Evolutionary conservation across 164 flowering plant species (phyloP).

Genomic region (Akebia trifoliata): DNA sequence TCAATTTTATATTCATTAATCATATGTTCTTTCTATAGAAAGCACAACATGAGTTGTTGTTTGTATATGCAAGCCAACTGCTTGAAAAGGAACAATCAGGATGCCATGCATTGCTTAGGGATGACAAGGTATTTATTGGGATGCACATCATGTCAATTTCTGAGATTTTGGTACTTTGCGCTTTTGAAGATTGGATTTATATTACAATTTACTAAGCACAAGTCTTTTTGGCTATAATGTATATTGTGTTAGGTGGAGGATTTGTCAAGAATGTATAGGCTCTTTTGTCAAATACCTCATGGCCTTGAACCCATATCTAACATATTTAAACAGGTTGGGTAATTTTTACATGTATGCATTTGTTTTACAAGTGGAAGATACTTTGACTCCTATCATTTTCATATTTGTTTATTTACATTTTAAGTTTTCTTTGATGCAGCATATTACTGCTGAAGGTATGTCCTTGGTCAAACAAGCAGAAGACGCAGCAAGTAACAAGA

Average conservation of each 20-base stretch:
- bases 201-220: neutral
- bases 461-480: constrained; percentile 94
- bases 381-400: neutral
- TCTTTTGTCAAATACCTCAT: constrained; percentile 57
- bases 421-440: constrained; percentile 45
- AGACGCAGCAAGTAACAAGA: constrained; percentile 91
- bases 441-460: constrained; percentile 87
- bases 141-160: neutral
- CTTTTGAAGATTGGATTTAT: neutral
- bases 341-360: too few species aligned
- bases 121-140: constrained; percentile 59
- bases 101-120: constrained; percentile 80
- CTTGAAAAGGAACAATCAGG: constrained; percentile 93
- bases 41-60: constrained; percentile 28
- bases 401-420: neutral
- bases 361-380: neutral
- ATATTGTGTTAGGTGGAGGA: constrained; percentile 45
- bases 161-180: neutral
- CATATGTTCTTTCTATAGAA: constrained; percentile 12
- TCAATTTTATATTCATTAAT: neutral
- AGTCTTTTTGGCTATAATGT: neutral
- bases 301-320: constrained; percentile 81
- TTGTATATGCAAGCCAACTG: constrained; percentile 50
- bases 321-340: constrained; percentile 84
- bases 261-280: constrained; percentile 90